Conservation (phyloP, 352 stramenopile species). For the Pythium coloratum region DNA sequence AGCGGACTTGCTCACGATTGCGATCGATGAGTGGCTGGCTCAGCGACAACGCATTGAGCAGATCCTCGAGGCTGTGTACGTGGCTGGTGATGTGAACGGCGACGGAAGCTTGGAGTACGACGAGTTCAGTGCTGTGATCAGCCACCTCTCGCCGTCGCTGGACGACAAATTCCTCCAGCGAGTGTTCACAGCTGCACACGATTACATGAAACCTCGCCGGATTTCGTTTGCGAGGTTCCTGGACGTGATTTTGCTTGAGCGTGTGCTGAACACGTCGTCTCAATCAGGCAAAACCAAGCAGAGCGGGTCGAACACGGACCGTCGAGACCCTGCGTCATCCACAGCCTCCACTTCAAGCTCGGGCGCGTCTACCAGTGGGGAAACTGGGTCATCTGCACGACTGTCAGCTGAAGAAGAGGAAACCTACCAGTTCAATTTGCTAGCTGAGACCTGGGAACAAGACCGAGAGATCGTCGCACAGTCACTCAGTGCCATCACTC, state of each 20-base stretch:
- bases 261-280: constrained; percentile 40
- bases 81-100: constrained; percentile 62
- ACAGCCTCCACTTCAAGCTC: background rate
- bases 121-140: constrained; percentile 68
- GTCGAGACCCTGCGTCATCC: background rate
- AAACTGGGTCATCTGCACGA: background rate
- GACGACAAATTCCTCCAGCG: constrained; percentile 61
- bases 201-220: constrained; percentile 51
- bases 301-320: constrained; percentile 5
- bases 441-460: constrained; percentile 67
- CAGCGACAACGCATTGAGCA: constrained; percentile 61
- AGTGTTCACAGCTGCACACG: constrained; percentile 59
- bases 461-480: constrained; percentile 51
- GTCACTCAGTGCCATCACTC: constrained; percentile 56
- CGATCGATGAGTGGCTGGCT: constrained; percentile 56
- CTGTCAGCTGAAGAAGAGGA: constrained; percentile 55
- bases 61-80: constrained; percentile 71
- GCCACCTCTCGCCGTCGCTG: constrained; percentile 48
- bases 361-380: background rate
- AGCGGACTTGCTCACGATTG: constrained; percentile 54
- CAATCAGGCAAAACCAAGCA: constrained; percentile 11
- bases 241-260: constrained; percentile 58
- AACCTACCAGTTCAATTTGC: constrained; percentile 66
- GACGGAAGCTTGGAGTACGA: constrained; percentile 73
- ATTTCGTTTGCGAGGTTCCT: constrained; percentile 68